Evolutionary conservation across 2,329 filamentous ascomycete genomes (phyloP), one percentile per base, ranked within the genome.

Genomic region (Phialophora tarda): DNA sequence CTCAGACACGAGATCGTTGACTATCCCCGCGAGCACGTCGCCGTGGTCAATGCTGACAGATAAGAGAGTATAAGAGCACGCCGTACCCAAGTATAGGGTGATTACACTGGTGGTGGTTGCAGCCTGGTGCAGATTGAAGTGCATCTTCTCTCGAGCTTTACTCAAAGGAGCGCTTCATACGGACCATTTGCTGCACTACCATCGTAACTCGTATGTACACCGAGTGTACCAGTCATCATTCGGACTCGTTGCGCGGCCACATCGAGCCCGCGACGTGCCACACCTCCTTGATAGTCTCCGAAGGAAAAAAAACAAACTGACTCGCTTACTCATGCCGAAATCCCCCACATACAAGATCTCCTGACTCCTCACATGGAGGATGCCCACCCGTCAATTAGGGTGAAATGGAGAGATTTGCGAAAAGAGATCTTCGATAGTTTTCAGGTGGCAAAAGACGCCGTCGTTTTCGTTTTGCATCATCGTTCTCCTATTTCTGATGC

Each of bases 161-260:
- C 57, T 50, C 28, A 24, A 50, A 30, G 41, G 41, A 59, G 57
- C 23, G 7, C 21, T 32, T 11, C 1, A n/a, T 50, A 50, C 21
- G 47, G 47, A n/a, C 47, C 21, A 14, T 50, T 50, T 50, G 47
- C 48, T 21, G 21, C 23, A 17, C 23, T 14, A 14, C 30, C 26
- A 23, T 48, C 14, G 26, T 26, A 26, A 26, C 4, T n/a, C n/a
- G n/a, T n/a, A 26, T 26, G 57, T 44, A 44, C 38, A n/a, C 17
- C 38, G 5, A n/a, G 6, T 30, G 41, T 21, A 59, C 3, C 4
- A 32, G 57, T 59, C 57, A 59, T 59, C 44, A 50, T n/a, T 30
- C 57, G 57, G 57, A 59, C 38, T 50, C 34, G 57, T 14, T 50
- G 57, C 57, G 41, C 57, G 26, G 57, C 41, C 21, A 24, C 26